Evolutionary conservation across 176 grass and related monocot genomes (phyloP).

Genomic region (Rhynchospora breviuscula): DNA sequence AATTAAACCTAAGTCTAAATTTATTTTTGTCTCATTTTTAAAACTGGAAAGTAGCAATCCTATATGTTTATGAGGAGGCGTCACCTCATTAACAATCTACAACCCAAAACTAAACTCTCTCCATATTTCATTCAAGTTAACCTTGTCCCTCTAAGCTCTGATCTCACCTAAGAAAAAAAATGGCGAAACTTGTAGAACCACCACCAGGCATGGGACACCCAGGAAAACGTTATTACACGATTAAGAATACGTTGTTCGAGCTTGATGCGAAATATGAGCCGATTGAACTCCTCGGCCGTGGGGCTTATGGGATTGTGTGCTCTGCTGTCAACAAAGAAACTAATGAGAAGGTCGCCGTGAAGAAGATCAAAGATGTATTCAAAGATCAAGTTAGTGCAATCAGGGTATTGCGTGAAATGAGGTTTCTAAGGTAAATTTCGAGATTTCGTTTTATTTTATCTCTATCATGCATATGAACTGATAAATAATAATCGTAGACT

Average conservation of each 20-base stretch:
- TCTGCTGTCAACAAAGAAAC: constrained; percentile 40
- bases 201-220: constrained; percentile 38
- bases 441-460: background rate
- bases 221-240: constrained; percentile 39
- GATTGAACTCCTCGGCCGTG: constrained; percentile 36
- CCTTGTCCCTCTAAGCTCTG: too few species aligned
- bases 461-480: too few species aligned
- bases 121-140: too few species aligned
- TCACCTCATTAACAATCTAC: too few species aligned
- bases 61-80: too few species aligned
- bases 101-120: too few species aligned
- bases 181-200: constrained; percentile 39
- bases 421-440: constrained; percentile 26
- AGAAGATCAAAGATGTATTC: constrained; percentile 40
- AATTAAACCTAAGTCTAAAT: too few species aligned
- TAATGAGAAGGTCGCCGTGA: constrained; percentile 38
- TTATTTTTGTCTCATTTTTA: too few species aligned
- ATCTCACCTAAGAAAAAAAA: background rate
- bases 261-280: constrained; percentile 37
- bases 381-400: constrained; percentile 36
- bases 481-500: too few species aligned
- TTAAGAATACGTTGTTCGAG: constrained; percentile 43
- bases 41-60: too few species aligned
- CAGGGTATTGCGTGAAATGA: constrained; percentile 32
- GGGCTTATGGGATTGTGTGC: constrained; percentile 42